Evolutionary conservation across 306 rosid species (phyloP).

Genomic region (Crotalaria pallida): DNA sequence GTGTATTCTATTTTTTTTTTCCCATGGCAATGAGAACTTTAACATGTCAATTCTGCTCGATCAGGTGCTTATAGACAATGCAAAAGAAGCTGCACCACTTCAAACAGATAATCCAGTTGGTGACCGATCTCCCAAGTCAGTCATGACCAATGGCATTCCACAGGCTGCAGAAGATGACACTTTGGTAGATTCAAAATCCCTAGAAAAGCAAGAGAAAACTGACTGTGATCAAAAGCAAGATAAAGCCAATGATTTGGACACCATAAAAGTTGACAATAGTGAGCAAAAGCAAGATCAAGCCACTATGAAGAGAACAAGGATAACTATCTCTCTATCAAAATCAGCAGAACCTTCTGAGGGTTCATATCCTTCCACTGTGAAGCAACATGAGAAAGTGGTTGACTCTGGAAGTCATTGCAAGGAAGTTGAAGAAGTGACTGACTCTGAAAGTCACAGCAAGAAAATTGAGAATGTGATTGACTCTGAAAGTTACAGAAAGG

Average conservation of each 20-base stretch:
- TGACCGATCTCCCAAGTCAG: conserved; percentile 40
- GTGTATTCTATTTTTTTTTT: neutral
- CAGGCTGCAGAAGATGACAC: conserved; percentile 46
- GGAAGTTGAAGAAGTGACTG: too few species aligned
- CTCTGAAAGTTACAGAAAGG: too few species aligned
- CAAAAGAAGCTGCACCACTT: conserved; percentile 29
- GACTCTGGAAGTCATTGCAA: too few species aligned
- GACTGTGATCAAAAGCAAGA: too few species aligned
- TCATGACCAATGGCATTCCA: conserved; percentile 56
- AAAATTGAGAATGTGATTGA: too few species aligned
- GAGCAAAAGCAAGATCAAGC: conserved; percentile 31
- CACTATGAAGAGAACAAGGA: conserved; percentile 31
- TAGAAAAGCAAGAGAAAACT: conserved; percentile 41
- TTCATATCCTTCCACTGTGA: too few species aligned
- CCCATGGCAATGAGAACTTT: neutral
- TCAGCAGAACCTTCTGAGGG: neutral
- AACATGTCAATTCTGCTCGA: conserved; percentile 9
- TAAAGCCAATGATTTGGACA: conserved; percentile 36
- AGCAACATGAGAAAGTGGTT: too few species aligned
- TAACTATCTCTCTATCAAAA: conserved; percentile 34
- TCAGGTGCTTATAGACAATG: conserved; percentile 48
- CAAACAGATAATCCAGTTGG: conserved; percentile 37
- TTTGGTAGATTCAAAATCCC: conserved; percentile 35
- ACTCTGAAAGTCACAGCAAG: too few species aligned
- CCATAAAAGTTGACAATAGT: conserved; percentile 32